phyloP scores from a whole-genome alignment of 2,329 filamentous ascomycete genomes.

The Epichloe coenophiala region DNA sequence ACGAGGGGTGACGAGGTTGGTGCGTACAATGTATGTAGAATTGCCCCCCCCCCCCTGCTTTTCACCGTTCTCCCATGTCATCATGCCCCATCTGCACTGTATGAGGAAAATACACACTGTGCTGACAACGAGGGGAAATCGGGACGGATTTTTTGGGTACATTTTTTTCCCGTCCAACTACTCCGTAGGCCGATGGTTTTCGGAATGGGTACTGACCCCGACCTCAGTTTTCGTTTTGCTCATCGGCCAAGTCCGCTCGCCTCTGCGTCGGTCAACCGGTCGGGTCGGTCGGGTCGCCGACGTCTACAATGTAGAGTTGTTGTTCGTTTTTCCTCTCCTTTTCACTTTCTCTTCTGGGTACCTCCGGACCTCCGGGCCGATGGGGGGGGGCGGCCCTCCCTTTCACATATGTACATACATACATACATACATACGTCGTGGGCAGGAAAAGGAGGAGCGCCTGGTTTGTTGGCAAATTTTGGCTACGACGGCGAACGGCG shows the following conservation, averaged over 20 bases:
- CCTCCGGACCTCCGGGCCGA: no score
- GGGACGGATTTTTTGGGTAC: neutral
- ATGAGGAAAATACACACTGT: neutral
- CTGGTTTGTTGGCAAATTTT: no score
- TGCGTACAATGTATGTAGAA: neutral
- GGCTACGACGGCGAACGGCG: no score
- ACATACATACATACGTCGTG: no score
- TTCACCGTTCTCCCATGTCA: neutral
- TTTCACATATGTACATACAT: no score
- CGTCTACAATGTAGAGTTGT: no score
- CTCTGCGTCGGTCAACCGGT: no score
- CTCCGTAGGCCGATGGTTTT: neutral
- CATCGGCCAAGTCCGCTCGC: constrained; percentile 1
- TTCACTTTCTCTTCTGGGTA: no score
- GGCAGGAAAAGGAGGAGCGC: no score
- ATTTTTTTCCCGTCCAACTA: neutral
- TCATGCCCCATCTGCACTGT: neutral
- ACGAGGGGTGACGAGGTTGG: neutral
- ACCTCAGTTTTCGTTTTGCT: neutral
- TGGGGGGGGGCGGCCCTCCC: no score
- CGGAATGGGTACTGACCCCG: neutral
- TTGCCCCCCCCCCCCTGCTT: neutral
- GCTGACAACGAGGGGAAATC: neutral
- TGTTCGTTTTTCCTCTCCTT: no score
- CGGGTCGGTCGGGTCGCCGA: no score